These are phyloP conservation scores for Berberis vulgaris DNA, from an alignment of 164 flowering plant species.

Conservation along the genomic window DNA sequence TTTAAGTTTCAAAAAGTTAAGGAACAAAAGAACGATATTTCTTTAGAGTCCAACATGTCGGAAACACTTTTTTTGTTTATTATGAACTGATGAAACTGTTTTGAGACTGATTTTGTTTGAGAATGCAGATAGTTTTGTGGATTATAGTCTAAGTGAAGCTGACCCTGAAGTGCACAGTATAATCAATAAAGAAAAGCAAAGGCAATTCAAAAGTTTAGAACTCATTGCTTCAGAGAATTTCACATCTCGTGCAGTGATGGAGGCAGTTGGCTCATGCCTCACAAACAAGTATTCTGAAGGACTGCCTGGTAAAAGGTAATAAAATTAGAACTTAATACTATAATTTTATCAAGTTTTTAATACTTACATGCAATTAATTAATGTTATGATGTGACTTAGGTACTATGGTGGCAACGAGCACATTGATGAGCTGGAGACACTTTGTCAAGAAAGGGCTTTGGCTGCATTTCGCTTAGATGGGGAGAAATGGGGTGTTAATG, in stretches of 20 bases:
- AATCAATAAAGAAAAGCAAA: conserved; percentile 68
- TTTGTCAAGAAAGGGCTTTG: conserved; percentile 85
- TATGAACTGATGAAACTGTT: too few species aligned
- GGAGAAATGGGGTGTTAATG: conserved; percentile 92
- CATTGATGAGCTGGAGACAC: conserved; percentile 85
- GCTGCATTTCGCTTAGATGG: conserved; percentile 71
- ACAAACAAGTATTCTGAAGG: conserved; percentile 98
- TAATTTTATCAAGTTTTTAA: background rate
- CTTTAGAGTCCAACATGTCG: too few species aligned
- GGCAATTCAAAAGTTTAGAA: conserved; percentile 76
- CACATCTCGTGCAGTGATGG: conserved; percentile 94
- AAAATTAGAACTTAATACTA: background rate
- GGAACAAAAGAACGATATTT: too few species aligned
- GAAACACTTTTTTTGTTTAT: too few species aligned
- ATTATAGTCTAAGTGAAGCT: conserved; percentile 43
- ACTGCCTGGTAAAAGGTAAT: conserved; percentile 90
- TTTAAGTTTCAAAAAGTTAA: too few species aligned
- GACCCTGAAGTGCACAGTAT: conserved; percentile 72
- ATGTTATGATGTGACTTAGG: conserved; percentile 24
- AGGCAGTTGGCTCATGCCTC: conserved; percentile 94
- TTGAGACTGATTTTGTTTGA: background rate
- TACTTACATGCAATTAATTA: background rate
- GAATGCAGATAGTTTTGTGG: conserved; percentile 34
- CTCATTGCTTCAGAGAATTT: conserved; percentile 97
- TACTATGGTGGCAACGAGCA: conserved; percentile 95